These are phyloP conservation scores for Xerocomus minutiporus DNA, from an alignment of 1,284 basidiomycete species.

Conservation along the genomic window DNA sequence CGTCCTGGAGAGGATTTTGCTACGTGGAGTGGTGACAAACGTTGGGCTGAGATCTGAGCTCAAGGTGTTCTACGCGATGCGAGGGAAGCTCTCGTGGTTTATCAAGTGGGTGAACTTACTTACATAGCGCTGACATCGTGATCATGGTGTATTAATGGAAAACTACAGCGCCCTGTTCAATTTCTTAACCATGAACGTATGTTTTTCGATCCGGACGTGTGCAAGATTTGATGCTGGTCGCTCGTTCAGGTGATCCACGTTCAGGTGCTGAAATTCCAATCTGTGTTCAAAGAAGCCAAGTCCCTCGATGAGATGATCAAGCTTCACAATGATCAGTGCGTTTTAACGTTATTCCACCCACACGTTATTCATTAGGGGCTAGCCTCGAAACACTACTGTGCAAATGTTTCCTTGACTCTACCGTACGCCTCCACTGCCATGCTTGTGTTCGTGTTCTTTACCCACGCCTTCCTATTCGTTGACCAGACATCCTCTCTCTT, in stretches of 20 bases:
- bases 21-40: conserved; percentile 44
- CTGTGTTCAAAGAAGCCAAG: conserved; percentile 47
- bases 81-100: conserved; percentile 77
- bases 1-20: conserved; percentile 62
- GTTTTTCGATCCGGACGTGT: conserved; percentile 17
- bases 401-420: conserved; percentile 62
- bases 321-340: conserved; percentile 71
- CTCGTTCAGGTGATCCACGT: conserved; percentile 60
- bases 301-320: conserved; percentile 76
- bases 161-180: conserved; percentile 58
- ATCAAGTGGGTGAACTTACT: conserved; percentile 61
- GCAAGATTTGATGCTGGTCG: not conserved
- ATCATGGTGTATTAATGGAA: conserved; percentile 9
- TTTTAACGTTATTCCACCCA: conserved; percentile 5
- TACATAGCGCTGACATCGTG: not conserved
- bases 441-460: not conserved
- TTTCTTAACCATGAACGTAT: conserved; percentile 70
- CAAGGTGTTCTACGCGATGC: conserved; percentile 68
- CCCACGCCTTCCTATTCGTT: not conserved
- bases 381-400: conserved; percentile 62
- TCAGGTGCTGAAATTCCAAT: conserved; percentile 56
- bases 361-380: not conserved
- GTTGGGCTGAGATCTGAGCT: conserved; percentile 40
- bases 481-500: conserved; percentile 59
- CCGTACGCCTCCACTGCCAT: conserved; percentile 42